These are phyloP conservation scores for Logfia minima DNA, from an alignment of 129 eudicot species.

Conservation along the genomic window DNA sequence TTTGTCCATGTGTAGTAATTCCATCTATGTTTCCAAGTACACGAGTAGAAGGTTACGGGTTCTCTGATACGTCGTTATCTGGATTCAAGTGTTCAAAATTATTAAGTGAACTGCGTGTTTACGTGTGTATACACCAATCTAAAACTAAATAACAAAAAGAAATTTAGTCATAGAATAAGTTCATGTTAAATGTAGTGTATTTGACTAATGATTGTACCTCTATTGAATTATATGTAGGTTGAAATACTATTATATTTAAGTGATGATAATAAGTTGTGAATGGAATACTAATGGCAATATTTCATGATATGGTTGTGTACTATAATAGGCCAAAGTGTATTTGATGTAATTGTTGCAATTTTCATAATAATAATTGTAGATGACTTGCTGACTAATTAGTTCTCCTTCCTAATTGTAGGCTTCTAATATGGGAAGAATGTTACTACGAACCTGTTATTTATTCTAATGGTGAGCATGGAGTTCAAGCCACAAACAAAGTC, in stretches of 20 bases:
- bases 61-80: constrained; percentile 2
- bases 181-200: not conserved
- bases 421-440: constrained; percentile 95
- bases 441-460: constrained; percentile 56
- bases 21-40: constrained; percentile 19
- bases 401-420: constrained; percentile 45
- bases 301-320: not conserved
- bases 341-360: not conserved
- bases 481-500: constrained; percentile 45
- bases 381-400: constrained; percentile 9
- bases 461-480: constrained; percentile 39
- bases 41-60: constrained; percentile 17
- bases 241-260: not conserved
- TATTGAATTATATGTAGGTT: not conserved
- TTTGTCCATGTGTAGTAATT: constrained; percentile 24
- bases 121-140: not conserved
- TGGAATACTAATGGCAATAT: not conserved
- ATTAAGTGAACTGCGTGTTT: constrained; percentile 2
- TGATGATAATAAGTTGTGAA: not conserved
- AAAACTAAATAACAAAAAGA: not conserved
- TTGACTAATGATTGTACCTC: not conserved
- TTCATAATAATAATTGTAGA: not conserved
- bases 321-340: not conserved
- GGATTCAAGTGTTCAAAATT: not conserved
- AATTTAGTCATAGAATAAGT: not conserved